Evolutionary conservation across 2,329 filamentous ascomycete species (phyloP).

Genomic region (Aspergillus fructus): DNA sequence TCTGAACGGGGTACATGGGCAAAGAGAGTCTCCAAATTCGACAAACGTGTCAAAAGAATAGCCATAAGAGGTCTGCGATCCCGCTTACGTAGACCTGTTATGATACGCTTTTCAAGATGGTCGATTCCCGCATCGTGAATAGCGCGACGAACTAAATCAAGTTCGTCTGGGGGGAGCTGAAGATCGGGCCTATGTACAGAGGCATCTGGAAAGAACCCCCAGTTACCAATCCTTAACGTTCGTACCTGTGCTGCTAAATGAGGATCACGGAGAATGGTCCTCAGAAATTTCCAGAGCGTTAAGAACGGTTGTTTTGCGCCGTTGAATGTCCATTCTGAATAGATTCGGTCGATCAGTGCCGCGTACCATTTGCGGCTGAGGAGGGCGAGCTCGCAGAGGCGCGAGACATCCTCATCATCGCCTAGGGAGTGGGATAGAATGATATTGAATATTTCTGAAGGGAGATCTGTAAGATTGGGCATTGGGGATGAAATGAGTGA

Average conservation of each 20-base stretch:
- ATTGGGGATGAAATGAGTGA: background rate
- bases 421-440: background rate
- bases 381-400: background rate
- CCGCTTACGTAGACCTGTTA: background rate
- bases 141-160: slow-evolving; percentile 1
- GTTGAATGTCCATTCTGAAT: background rate
- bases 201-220: background rate
- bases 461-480: background rate
- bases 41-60: background rate
- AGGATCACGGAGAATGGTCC: slow-evolving; percentile 1
- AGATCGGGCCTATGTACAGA: background rate
- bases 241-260: slow-evolving; percentile 1
- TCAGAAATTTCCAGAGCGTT: background rate
- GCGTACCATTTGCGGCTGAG: background rate
- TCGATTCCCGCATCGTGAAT: background rate
- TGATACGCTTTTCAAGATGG: background rate
- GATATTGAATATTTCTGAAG: background rate
- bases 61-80: background rate
- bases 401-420: background rate
- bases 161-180: background rate
- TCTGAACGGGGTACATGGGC: background rate
- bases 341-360: background rate
- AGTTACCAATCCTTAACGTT: slow-evolving; percentile 11
- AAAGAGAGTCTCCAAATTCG: background rate
- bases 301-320: background rate